Conservation (phyloP, 768 basidiomycete species). For the Suillus hirtellus region DNA sequence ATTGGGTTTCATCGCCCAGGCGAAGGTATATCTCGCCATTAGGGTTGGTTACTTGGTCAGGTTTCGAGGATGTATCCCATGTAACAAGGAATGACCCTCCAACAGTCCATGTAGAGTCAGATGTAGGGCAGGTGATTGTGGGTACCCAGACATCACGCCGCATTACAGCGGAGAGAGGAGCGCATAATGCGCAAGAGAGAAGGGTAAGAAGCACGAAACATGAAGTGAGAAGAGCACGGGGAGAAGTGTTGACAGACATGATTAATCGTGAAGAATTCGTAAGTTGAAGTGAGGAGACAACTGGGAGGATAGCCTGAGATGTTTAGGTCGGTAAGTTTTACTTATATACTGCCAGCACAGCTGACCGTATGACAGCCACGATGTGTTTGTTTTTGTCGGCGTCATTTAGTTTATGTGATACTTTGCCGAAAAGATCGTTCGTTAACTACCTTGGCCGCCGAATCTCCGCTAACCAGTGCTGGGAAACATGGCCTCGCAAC, state of each 20-base stretch:
- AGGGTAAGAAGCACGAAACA: conserved; percentile 22
- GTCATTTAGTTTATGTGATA: not conserved
- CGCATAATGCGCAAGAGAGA: conserved; percentile 29
- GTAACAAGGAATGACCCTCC: conserved; percentile 43
- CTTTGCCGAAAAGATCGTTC: not conserved
- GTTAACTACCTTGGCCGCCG: not conserved
- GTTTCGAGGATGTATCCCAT: conserved; percentile 46
- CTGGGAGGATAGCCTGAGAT: not conserved
- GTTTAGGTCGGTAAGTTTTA: not conserved
- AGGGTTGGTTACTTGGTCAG: conserved; percentile 49
- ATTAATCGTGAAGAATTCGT: conserved; percentile 9
- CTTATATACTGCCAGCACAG: conserved; percentile 22
- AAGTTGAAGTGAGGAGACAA: conserved; percentile 5
- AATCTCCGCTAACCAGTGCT: not conserved
- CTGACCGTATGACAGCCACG: conserved; percentile 8
- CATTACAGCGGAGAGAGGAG: conserved; percentile 26
- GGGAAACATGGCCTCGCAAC: not conserved
- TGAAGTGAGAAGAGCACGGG: conserved; percentile 10
- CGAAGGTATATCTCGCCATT: conserved; percentile 45
- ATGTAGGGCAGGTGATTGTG: conserved; percentile 38
- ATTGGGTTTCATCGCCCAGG: conserved; percentile 29
- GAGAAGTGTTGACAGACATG: conserved; percentile 17
- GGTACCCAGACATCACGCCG: conserved; percentile 51
- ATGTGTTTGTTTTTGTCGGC: not conserved
- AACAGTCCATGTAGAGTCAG: conserved; percentile 40